These are phyloP conservation scores for Plasmodium malariae DNA, from an alignment of 169 alveolate species.

Conservation along the genomic window DNA sequence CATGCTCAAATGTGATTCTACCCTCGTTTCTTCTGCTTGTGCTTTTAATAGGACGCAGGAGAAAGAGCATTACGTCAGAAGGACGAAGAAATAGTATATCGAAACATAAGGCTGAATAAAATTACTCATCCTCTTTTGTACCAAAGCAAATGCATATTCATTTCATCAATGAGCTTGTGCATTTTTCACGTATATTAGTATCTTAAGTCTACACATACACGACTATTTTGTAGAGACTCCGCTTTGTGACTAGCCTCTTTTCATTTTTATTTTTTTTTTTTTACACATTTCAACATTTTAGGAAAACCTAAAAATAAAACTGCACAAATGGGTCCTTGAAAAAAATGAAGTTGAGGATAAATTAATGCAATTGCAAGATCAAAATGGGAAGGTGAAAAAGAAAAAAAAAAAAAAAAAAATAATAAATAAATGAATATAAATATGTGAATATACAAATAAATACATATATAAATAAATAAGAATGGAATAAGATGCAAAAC, in stretches of 20 bases:
- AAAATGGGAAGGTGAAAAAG: slow-evolving; percentile 21
- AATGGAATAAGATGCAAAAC: too few relatives aligned
- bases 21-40: too few relatives aligned
- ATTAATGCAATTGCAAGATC: not conserved
- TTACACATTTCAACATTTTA: not conserved
- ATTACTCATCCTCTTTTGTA: too few relatives aligned
- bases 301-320: slow-evolving; percentile 20
- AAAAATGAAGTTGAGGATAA: slow-evolving; percentile 38
- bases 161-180: too few relatives aligned
- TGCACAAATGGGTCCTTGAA: not conserved
- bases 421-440: too few relatives aligned
- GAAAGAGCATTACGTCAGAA: slow-evolving; percentile 9
- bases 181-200: not conserved
- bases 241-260: too few relatives aligned
- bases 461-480: too few relatives aligned
- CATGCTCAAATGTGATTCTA: too few relatives aligned
- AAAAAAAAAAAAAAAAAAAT: not conserved
- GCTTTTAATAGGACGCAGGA: not conserved
- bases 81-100: slow-evolving; percentile 14
- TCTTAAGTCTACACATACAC: not conserved
- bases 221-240: too few relatives aligned
- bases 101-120: too few relatives aligned
- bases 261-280: not conserved
- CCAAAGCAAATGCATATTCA: too few relatives aligned
- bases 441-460: not conserved